Conservation (phyloP, 2,329 filamentous ascomycete genomes). For the Dothistroma septosporum region DNA sequence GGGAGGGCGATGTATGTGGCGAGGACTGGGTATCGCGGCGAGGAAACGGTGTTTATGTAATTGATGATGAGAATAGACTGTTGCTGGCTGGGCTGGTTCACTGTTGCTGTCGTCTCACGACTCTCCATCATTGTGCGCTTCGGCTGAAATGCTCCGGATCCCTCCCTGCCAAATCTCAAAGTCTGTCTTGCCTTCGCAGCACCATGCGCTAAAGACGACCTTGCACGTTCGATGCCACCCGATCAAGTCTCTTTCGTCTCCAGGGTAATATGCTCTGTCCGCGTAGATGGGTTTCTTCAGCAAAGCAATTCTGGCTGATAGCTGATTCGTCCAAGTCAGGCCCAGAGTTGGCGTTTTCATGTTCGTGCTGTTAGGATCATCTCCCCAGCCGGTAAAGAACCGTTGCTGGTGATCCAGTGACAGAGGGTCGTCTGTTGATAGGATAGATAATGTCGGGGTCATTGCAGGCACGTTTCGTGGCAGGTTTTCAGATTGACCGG, state of each 20-base stretch:
- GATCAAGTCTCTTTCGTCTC: constrained; percentile 45
- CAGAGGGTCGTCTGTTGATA: constrained; percentile 54
- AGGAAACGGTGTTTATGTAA: background rate
- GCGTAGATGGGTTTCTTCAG: constrained; percentile 62
- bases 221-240: constrained; percentile 75
- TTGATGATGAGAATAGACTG: too few relatives aligned
- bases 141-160: constrained; percentile 19
- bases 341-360: constrained; percentile 84
- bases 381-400: constrained; percentile 95
- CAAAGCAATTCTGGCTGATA: constrained; percentile 75
- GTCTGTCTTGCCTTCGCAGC: constrained; percentile 56
- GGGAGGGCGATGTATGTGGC: constrained; percentile 17
- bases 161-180: constrained; percentile 74
- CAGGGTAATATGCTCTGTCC: constrained; percentile 38
- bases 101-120: background rate
- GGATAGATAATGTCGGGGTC: constrained; percentile 29
- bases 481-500: constrained; percentile 6
- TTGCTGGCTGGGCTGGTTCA: background rate
- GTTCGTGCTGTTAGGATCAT: constrained; percentile 45
- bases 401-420: constrained; percentile 83
- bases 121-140: background rate
- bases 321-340: constrained; percentile 85
- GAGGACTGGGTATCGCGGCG: constrained; percentile 3
- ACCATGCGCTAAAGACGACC: constrained; percentile 84
- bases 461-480: constrained; percentile 1